Conservation (phyloP, 2,329 filamentous ascomycete genomes). For the Ascochyta viciae-villosae region DNA sequence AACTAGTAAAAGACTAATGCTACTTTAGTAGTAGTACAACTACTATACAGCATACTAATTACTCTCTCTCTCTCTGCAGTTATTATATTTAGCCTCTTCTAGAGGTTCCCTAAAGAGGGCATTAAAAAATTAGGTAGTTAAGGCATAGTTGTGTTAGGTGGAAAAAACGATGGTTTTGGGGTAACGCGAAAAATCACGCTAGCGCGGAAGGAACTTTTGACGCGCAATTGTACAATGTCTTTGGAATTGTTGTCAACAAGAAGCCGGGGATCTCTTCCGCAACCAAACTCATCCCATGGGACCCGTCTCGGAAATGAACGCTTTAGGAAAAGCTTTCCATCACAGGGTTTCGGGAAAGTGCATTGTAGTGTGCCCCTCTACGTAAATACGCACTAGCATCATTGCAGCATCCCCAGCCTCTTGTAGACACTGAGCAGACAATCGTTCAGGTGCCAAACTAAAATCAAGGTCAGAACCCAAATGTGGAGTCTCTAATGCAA, state of each 20-base stretch:
- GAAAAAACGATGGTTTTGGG: too few species aligned
- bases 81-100: too few species aligned
- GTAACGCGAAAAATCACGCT: too few species aligned
- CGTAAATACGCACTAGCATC: neutral
- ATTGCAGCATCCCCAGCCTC: neutral
- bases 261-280: neutral
- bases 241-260: neutral
- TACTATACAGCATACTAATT: too few species aligned
- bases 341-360: neutral
- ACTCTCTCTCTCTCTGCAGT: too few species aligned
- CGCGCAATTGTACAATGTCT: too few species aligned
- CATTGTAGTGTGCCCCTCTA: neutral
- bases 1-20: too few species aligned
- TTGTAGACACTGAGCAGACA: neutral
- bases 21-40: too few species aligned
- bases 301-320: neutral
- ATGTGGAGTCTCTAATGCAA: neutral
- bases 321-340: neutral
- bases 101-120: too few species aligned
- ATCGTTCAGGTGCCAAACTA: neutral
- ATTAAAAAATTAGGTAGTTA: too few species aligned
- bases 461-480: neutral
- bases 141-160: too few species aligned
- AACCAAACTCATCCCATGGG: neutral
- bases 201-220: too few species aligned